phyloP scores from a whole-genome alignment of 805 yeast genomes.

The Candida nanaspora region DNA sequence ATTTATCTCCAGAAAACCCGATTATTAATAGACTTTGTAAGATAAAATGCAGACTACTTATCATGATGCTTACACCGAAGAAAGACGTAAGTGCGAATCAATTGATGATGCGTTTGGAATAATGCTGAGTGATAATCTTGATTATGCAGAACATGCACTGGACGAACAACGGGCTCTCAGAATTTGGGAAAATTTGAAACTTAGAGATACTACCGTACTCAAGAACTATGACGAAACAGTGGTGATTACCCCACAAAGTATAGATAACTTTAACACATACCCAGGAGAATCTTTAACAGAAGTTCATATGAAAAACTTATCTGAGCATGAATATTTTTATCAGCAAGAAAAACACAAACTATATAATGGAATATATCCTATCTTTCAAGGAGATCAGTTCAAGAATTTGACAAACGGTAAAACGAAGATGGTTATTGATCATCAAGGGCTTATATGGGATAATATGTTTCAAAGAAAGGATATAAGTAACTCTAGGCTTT shows the following conservation, averaged over 20 bases:
- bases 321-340: not conserved
- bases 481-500: conserved; percentile 14
- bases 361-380: not conserved
- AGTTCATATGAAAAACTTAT: too few species aligned
- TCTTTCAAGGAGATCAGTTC: not conserved
- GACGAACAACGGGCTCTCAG: not conserved
- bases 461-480: conserved; percentile 11
- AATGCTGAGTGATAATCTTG: not conserved
- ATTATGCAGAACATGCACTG: not conserved
- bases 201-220: not conserved
- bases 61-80: too few species aligned
- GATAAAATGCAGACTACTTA: too few species aligned
- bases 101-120: not conserved
- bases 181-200: not conserved
- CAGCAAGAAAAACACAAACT: not conserved
- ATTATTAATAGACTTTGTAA: too few species aligned
- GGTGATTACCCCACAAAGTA: not conserved
- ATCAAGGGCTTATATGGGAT: conserved; percentile 26
- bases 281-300: too few species aligned
- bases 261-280: not conserved
- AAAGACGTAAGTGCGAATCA: not conserved
- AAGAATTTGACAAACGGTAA: not conserved
- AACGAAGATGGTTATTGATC: conserved; percentile 12
- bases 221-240: not conserved
- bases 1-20: too few species aligned